A percentile compares a stretch with the other conserved stretches of the same genome.
Evolutionary conservation across 768 basidiomycete genomes (phyloP).

Genomic region (Boletus reticuloceps): DNA sequence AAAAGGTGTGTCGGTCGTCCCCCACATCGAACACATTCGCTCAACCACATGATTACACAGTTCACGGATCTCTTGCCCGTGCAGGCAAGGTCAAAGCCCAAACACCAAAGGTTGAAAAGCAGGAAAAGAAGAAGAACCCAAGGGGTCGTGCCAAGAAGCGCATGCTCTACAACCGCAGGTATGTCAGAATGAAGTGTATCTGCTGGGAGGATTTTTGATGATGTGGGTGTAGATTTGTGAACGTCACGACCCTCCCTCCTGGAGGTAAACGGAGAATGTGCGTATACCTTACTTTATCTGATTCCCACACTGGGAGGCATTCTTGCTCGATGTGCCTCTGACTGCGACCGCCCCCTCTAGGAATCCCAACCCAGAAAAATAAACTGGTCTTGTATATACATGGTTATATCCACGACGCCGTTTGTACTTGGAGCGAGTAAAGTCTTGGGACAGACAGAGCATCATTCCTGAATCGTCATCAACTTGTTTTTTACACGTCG

Average conservation of each 20-base stretch:
- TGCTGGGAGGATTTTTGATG: neutral
- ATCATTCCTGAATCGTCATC: neutral
- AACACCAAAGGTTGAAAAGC: conserved; percentile 96
- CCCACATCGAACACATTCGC: neutral
- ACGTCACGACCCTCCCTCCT: conserved; percentile 84
- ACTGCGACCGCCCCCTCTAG: conserved; percentile 9
- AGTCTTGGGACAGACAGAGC: conserved; percentile 4
- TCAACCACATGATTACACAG: conserved; percentile 35
- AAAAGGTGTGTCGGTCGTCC: conserved; percentile 50
- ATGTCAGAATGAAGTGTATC: conserved; percentile 27
- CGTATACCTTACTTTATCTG: conserved; percentile 52
- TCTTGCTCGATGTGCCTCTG: neutral
- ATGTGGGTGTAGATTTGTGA: conserved; percentile 68
- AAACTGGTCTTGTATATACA: neutral
- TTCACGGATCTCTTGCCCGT: conserved; percentile 99
- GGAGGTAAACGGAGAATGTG: conserved; percentile 96
- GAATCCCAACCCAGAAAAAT: conserved; percentile 33
- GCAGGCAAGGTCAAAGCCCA: conserved; percentile 99
- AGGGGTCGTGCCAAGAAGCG: conserved; percentile 99
- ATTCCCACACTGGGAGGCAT: conserved; percentile 24
- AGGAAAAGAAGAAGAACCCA: conserved; percentile 98
- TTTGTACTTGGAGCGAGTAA: conserved; percentile 11
- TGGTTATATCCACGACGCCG: conserved; percentile 12
- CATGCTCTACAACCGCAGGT: conserved; percentile 90
- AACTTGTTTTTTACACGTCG: conserved; percentile 8